Percentiles rank a stretch among this genome's conserved stretches.
phyloP scores from a whole-genome alignment of 1,284 basidiomycete species.

The Chalciporus sp. region DNA sequence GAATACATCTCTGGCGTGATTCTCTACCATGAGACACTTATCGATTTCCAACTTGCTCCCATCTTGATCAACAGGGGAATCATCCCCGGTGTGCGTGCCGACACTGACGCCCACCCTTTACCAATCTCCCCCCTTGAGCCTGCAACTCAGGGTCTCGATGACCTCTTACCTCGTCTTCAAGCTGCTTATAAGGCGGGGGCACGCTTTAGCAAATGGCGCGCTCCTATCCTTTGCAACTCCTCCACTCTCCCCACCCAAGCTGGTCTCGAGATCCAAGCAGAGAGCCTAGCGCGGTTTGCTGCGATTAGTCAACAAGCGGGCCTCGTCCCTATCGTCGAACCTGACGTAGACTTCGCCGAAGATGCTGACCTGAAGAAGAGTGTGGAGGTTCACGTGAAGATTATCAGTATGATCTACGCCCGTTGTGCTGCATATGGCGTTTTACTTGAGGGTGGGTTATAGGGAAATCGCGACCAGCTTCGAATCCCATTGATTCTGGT shows the following conservation, averaged over 20 bases:
- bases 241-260: conserved; percentile 40
- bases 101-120: conserved; percentile 50
- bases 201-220: conserved; percentile 56
- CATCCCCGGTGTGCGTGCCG: conserved; percentile 52
- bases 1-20: conserved; percentile 56
- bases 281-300: conserved; percentile 47
- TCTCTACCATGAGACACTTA: conserved; percentile 48
- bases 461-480: neutral
- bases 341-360: conserved; percentile 52
- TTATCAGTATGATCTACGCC: conserved; percentile 47
- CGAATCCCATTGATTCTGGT: neutral
- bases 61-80: conserved; percentile 47
- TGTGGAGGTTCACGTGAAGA: conserved; percentile 49
- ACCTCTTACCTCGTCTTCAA: conserved; percentile 45
- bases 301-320: conserved; percentile 51
- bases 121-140: conserved; percentile 48
- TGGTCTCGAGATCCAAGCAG: conserved; percentile 47
- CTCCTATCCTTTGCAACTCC: conserved; percentile 48
- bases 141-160: conserved; percentile 52
- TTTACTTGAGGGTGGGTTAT: conserved; percentile 46
- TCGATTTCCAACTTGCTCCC: conserved; percentile 48
- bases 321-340: conserved; percentile 55
- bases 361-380: conserved; percentile 50
- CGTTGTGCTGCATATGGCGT: conserved; percentile 48
- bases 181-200: conserved; percentile 46